Conservation (phyloP, 306 rosid species). For the Carpinus viminea region DNA sequence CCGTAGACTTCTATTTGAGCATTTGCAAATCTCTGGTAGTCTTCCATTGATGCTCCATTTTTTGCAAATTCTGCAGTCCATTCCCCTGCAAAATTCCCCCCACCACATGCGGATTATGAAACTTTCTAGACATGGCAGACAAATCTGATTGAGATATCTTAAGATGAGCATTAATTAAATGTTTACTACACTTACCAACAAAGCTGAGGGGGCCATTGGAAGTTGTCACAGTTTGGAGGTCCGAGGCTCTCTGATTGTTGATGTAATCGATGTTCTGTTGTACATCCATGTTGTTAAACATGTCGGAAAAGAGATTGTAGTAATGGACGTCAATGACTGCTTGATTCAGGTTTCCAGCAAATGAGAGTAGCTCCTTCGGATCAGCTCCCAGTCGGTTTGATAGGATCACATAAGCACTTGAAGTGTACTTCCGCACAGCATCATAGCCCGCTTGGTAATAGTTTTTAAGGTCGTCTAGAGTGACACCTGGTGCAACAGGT, state of each 20-base stretch:
- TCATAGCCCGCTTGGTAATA: conserved; percentile 50
- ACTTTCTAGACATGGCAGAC: background rate
- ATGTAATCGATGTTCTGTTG: conserved; percentile 48
- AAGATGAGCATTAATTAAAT: background rate
- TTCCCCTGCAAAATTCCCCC: conserved; percentile 45
- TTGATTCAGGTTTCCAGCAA: conserved; percentile 31
- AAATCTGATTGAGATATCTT: background rate
- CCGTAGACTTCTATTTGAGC: conserved; percentile 47
- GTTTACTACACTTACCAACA: conserved; percentile 40
- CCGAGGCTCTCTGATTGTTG: conserved; percentile 43
- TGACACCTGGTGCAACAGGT: conserved; percentile 44
- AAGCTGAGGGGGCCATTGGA: conserved; percentile 56
- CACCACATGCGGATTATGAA: background rate
- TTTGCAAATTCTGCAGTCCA: conserved; percentile 55
- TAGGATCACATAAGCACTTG: conserved; percentile 50
- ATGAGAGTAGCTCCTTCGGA: conserved; percentile 45
- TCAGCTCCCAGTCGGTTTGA: conserved; percentile 45
- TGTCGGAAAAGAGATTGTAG: conserved; percentile 42
- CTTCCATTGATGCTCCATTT: conserved; percentile 37
- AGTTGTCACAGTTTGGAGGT: conserved; percentile 35
- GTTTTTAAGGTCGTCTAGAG: conserved; percentile 37
- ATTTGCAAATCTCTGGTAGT: conserved; percentile 34
- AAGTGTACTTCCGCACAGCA: conserved; percentile 46
- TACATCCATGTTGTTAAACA: conserved; percentile 38
- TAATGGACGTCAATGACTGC: conserved; percentile 62